phyloP scores from a whole-genome alignment of 75 land plant species.

The Selaginella moellendorffii region DNA sequence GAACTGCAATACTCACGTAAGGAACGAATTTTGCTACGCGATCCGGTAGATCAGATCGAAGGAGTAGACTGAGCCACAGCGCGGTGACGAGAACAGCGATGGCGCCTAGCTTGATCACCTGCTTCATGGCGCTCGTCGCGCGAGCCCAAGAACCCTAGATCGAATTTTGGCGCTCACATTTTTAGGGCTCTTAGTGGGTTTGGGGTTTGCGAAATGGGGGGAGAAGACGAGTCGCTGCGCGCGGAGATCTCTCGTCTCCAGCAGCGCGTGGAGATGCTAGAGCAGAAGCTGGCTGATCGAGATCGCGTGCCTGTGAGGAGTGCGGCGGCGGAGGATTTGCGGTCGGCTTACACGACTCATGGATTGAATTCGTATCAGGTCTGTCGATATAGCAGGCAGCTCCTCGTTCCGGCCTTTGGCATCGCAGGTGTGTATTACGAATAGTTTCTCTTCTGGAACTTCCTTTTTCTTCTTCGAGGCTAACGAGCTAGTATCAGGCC shows the following conservation, averaged over 20 bases:
- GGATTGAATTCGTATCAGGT: slow-evolving; percentile 33
- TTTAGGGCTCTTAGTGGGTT: neutral
- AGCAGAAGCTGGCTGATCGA: neutral
- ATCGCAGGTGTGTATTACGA: slow-evolving; percentile 47
- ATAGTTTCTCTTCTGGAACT: slow-evolving; percentile 1
- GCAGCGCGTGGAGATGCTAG: slow-evolving; percentile 4
- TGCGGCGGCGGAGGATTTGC: slow-evolving; percentile 10
- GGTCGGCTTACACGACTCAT: slow-evolving; percentile 20
- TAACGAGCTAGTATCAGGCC: too few relatives aligned
- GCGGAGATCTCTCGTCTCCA: slow-evolving; percentile 17
- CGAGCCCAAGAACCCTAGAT: neutral
- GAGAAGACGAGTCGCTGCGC: slow-evolving; percentile 12
- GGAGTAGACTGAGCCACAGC: slow-evolving; percentile 17
- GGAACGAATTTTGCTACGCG: slow-evolving; percentile 12
- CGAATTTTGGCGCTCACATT: too few relatives aligned
- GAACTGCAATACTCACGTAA: slow-evolving; percentile 12
- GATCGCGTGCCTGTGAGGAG: neutral
- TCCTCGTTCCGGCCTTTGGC: slow-evolving; percentile 85
- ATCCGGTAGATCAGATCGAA: slow-evolving; percentile 13
- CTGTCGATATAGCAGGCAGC: slow-evolving; percentile 82
- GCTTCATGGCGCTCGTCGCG: slow-evolving; percentile 26
- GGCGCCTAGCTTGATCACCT: slow-evolving; percentile 19
- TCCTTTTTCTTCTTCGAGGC: neutral
- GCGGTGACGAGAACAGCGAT: neutral
- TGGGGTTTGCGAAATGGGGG: slow-evolving; percentile 9